phyloP scores from a whole-genome alignment of 352 stramenopile genomes.

The Pythium pectinolyticum region DNA sequence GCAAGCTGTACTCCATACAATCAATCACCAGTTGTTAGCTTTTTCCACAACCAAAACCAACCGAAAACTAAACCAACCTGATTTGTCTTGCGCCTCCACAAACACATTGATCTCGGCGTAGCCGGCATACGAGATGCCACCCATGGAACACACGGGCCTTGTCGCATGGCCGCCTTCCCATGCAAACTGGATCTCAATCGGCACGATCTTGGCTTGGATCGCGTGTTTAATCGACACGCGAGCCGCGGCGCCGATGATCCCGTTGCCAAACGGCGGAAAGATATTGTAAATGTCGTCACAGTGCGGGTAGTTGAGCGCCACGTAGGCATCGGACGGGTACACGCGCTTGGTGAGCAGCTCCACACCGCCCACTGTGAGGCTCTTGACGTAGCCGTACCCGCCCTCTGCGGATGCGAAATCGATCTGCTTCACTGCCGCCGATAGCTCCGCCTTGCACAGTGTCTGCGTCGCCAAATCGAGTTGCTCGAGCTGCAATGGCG shows the following conservation, averaged over 20 bases:
- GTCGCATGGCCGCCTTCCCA: constrained; percentile 60
- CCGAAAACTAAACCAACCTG: constrained; percentile 35
- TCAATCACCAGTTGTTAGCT: constrained; percentile 9
- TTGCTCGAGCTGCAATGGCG: constrained; percentile 44
- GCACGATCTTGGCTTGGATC: constrained; percentile 43
- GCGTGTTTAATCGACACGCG: constrained; percentile 64
- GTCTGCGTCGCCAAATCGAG: constrained; percentile 61
- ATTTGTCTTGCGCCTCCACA: constrained; percentile 78
- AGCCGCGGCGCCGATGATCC: constrained; percentile 56
- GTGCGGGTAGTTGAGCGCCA: constrained; percentile 72
- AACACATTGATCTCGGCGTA: constrained; percentile 82
- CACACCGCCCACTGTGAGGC: constrained; percentile 57
- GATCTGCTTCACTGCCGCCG: constrained; percentile 82
- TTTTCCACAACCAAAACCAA: not conserved
- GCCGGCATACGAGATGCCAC: constrained; percentile 67
- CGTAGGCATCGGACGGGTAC: constrained; percentile 63
- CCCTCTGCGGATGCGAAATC: constrained; percentile 62
- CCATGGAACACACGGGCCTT: constrained; percentile 74
- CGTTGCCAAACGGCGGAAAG: constrained; percentile 77
- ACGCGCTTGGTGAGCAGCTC: constrained; percentile 61
- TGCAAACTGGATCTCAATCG: constrained; percentile 50
- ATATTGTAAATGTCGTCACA: constrained; percentile 87
- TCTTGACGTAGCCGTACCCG: constrained; percentile 56
- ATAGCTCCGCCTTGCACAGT: constrained; percentile 78
- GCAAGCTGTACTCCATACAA: constrained; percentile 40